phyloP scores from a whole-genome alignment of 1,284 basidiomycete genomes.

The Rhodotorula sp. region DNA sequence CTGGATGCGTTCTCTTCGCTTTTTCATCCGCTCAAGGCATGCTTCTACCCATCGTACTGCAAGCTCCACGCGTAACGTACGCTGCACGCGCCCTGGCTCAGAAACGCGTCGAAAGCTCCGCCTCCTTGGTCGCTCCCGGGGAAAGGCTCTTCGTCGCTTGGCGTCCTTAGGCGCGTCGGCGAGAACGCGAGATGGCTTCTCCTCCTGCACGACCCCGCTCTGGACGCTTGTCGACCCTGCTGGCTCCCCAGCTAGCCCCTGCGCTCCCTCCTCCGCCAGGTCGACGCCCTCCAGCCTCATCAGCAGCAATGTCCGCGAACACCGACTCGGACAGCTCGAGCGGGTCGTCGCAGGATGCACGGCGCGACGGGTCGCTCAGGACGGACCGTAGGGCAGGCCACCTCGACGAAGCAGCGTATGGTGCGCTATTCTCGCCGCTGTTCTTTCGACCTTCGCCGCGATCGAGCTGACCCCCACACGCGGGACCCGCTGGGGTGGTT shows the following conservation, averaged over 20 bases:
- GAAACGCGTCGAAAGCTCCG: too few relatives aligned
- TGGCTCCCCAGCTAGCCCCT: neutral
- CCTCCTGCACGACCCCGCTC: too few relatives aligned
- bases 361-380: neutral
- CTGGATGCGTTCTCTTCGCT: too few relatives aligned
- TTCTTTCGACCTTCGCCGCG: neutral
- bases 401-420: slow-evolving; percentile 13
- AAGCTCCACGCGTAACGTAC: too few relatives aligned
- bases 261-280: neutral
- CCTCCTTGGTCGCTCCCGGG: too few relatives aligned
- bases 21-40: too few relatives aligned
- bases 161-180: neutral
- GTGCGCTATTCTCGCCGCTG: slow-evolving; percentile 3
- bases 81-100: too few relatives aligned
- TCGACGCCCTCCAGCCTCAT: too few relatives aligned
- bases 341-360: neutral
- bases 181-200: neutral
- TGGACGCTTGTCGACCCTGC: too few relatives aligned
- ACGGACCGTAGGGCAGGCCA: neutral
- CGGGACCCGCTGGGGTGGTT: neutral
- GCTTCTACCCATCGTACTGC: too few relatives aligned
- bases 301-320: neutral
- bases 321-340: neutral
- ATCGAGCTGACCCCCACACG: neutral
- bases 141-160: neutral